Base-by-base conservation (phyloP, 805 yeast species). In the Candida ulmi region DNA sequence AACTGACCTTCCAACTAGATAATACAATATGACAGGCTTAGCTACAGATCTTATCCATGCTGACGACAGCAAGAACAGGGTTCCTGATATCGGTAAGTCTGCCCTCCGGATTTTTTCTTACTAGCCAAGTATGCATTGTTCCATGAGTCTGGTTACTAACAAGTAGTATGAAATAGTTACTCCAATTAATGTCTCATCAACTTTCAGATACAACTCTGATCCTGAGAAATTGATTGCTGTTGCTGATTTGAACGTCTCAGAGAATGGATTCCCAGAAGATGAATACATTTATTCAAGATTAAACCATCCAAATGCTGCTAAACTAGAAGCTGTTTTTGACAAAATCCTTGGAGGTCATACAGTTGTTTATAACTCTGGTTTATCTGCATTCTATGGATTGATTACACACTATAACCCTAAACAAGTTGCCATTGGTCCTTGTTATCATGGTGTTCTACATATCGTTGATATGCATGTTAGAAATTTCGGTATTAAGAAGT, bases 361-460 rank as follows among this genome's bases (percentile, higher is more conserved):
- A 0, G 78, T 86, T 0, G 71, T 77, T 1, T 91, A 88, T 58
- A 72, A 79, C 33, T 80, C 90, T 1, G 97, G 98, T 0, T 61
- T 88, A 24, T 69, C 88, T 36, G 95, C 97, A 0, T 86, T 84
- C 57, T 75, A 71, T 51, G 97, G 88, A 0, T 75, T 83, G 2
- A 61, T 90, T 57, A 74, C 81, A 27, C 72, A 79, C 48, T 71
- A 66, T 50, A 80, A 83, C 49, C 97, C 97, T 1, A 83, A 82
- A 51, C 69, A 69, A 13, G 61, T 90, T 23, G 83, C 86, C 23
- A 74, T 87, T 48, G 93, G 84, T 5, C 76, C 81, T 27, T 86
- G 91, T 6, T 90, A 90, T 60, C 95, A 85, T 55, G 98, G 98
- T 3, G 76, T 83, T 46, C 85, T 76, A 42, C 86, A 84, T 7